Evolutionary conservation across 75 land plant species (phyloP).

Genomic region (Sequoia sempervirens): DNA sequence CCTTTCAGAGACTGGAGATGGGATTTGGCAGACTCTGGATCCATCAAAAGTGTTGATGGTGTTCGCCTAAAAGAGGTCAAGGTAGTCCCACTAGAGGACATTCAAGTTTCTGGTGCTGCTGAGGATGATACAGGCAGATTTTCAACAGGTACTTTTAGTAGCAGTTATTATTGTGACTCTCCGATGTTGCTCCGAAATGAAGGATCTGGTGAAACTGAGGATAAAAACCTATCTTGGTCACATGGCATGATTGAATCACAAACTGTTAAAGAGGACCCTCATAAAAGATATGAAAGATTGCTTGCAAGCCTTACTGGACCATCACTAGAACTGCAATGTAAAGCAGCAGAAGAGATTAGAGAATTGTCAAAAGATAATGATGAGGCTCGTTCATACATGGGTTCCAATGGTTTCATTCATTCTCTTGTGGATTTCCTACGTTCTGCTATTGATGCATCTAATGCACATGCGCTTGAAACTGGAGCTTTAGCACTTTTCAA

Average conservation of each 20-base stretch:
- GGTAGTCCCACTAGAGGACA: conserved; percentile 40
- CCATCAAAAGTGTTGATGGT: conserved; percentile 22
- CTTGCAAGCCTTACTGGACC: conserved; percentile 34
- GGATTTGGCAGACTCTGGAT: conserved; percentile 40
- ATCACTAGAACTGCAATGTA: conserved; percentile 40
- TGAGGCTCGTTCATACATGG: conserved; percentile 69
- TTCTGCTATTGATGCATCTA: conserved; percentile 33
- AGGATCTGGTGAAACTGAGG: neutral
- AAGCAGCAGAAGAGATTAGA: conserved; percentile 60
- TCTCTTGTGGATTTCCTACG: conserved; percentile 52
- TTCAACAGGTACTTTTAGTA: conserved; percentile 19
- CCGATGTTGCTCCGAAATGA: conserved; percentile 12
- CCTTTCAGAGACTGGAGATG: conserved; percentile 63
- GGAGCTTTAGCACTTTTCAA: conserved; percentile 84
- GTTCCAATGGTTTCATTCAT: conserved; percentile 73
- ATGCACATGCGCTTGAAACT: conserved; percentile 53
- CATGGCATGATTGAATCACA: conserved; percentile 13
- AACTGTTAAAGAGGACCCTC: conserved; percentile 16
- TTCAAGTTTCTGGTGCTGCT: conserved; percentile 13
- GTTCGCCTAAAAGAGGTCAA: conserved; percentile 34
- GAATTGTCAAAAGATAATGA: conserved; percentile 65
- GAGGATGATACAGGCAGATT: conserved; percentile 13
- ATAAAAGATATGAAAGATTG: conserved; percentile 41
- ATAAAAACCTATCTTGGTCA: conserved; percentile 8
- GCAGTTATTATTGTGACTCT: conserved; percentile 27